These are phyloP conservation scores for Quercus variabilis DNA, from an alignment of 306 rosid genomes.

Conservation along the genomic window DNA sequence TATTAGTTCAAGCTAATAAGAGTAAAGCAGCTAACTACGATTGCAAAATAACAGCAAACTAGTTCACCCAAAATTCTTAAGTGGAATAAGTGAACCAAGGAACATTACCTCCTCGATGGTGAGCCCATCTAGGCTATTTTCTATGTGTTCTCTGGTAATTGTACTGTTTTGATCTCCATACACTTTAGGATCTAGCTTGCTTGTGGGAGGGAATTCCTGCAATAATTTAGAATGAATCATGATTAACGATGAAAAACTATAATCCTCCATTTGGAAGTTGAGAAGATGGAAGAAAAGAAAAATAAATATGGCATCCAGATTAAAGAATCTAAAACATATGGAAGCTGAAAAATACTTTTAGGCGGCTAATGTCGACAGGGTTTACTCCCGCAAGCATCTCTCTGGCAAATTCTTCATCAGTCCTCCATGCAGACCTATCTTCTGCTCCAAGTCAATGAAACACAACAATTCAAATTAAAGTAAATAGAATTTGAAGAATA, in stretches of 20 bases:
- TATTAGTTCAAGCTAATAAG: neutral
- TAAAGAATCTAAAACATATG: neutral
- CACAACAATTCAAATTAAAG: neutral
- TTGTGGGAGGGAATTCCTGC: slow-evolving; percentile 74
- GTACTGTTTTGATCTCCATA: slow-evolving; percentile 74
- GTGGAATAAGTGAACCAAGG: neutral
- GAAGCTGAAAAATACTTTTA: slow-evolving; percentile 45
- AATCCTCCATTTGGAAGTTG: neutral
- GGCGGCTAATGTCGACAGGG: slow-evolving; percentile 58
- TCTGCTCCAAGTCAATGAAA: slow-evolving; percentile 48
- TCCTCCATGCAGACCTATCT: slow-evolving; percentile 70
- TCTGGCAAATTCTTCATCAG: slow-evolving; percentile 86
- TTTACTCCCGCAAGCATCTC: slow-evolving; percentile 88
- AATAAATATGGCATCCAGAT: neutral
- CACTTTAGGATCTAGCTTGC: slow-evolving; percentile 50
- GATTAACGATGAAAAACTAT: neutral
- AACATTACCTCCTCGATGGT: slow-evolving; percentile 53
- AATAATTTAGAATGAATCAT: slow-evolving; percentile 16
- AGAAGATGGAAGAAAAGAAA: neutral
- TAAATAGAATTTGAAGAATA: no score
- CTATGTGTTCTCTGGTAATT: slow-evolving; percentile 49
- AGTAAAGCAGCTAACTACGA: neutral
- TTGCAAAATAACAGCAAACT: neutral
- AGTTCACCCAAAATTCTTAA: neutral
- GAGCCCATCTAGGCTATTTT: slow-evolving; percentile 52